A percentile compares a stretch with the other conserved stretches of the same genome.
Evolutionary conservation across 2,329 filamentous ascomycete genomes (phyloP).

Genomic region (Colletotrichum sp.): DNA sequence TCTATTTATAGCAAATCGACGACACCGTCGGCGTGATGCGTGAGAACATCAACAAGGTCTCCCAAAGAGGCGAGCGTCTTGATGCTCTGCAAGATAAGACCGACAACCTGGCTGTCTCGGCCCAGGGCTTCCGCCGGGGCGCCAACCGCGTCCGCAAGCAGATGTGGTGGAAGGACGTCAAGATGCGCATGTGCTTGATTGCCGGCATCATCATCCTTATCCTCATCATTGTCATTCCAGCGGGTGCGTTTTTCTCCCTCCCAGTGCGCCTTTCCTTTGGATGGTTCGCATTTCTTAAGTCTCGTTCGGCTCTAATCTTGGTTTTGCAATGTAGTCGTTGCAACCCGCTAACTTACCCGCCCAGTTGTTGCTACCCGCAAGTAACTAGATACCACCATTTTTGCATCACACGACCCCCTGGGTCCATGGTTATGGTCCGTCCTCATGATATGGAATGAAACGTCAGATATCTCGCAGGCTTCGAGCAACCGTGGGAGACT

Average conservation of each 20-base stretch:
- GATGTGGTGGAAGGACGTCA: conserved; percentile 99
- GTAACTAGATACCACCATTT: conserved; percentile 31
- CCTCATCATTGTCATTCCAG: conserved; percentile 91
- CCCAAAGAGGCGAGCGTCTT: conserved; percentile 87
- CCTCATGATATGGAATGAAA: conserved; percentile 22
- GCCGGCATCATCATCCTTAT: conserved; percentile 90
- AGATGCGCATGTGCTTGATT: conserved; percentile 98
- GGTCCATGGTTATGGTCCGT: conserved; percentile 21
- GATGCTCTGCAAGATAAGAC: conserved; percentile 93
- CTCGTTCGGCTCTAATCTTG: conserved; percentile 2
- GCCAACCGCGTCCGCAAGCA: conserved; percentile 96
- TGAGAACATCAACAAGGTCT: conserved; percentile 97
- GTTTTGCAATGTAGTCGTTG: conserved; percentile 34
- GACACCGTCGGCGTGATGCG: conserved; percentile 95
- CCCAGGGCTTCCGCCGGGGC: conserved; percentile 93
- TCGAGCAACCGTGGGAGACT: conserved; percentile 18
- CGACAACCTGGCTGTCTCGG: conserved; percentile 89
- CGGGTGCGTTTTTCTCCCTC: conserved; percentile 65
- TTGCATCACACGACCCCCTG: conserved; percentile 27
- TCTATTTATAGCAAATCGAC: conserved; percentile 82
- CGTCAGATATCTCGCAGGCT: conserved; percentile 20
- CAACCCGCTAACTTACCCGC: conserved; percentile 33
- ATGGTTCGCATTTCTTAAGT: conserved; percentile 24
- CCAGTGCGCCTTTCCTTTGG: not conserved
- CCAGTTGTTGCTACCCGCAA: conserved; percentile 49